Evolutionary conservation across 2,329 filamentous ascomycete species (phyloP), one percentile per base, ranked within the genome.

Genomic region (Capronia coronata): DNA sequence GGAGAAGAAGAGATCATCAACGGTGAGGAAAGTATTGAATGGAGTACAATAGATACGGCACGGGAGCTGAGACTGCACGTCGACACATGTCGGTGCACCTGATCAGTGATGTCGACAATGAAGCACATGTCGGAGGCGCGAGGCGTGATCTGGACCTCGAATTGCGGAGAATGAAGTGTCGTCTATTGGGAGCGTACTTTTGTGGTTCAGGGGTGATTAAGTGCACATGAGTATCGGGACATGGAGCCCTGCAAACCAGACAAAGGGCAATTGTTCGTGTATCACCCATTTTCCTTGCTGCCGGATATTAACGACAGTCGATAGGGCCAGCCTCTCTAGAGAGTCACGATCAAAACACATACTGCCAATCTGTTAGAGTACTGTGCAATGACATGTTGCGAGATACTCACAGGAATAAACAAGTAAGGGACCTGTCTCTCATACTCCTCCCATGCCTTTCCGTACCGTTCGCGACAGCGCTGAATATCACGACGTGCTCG

Each of bases 401-500:
- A 19, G 23, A 9, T 10, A 66, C 74, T 71, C 62, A 77, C 77
- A 50, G 87, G 87, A 71, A 94, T 88, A 66, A 94, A 93, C 47
- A 93, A 73, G 67, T 89, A 91, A 34, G 87, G 87, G 46, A 91
- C 86, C 67, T 76, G 76, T 70, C 75, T 79, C 74, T 87, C 84
- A 65, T 94, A 94, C 73, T 91, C 82, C 39, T 72, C 70, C 87
- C 87, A 94, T 10, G 84, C 82, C 57, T 87, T 83, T 18, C 87
- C 87, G 67, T 94, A 94, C 74, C 87, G 89, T 60, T 74, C 74
- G 48, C 79, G 76, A 69, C 87, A 94, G 57, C 82, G 76, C 65
- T 84, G 75, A 52, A 90, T 86, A 64, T 94, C 87, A 52, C 87
- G 76, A 57, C 73, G 72, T 3, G 86, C 84, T 51, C 87, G 83